phyloP scores from a whole-genome alignment of 2,329 filamentous ascomycete genomes.

The Tricladium varicosporioides region DNA sequence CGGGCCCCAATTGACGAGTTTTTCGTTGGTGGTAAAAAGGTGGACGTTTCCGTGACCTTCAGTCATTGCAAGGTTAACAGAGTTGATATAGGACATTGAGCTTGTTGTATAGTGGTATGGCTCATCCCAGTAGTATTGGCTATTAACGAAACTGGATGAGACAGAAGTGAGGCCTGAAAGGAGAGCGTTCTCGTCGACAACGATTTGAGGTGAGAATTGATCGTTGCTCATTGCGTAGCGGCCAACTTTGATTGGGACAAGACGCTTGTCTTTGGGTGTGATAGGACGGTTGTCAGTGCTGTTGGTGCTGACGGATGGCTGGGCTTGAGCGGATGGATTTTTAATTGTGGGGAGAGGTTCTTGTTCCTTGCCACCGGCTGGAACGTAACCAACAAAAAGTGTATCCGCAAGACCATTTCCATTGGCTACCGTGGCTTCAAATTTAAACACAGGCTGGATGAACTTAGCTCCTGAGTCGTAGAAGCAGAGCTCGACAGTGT shows the following conservation, averaged over 20 bases:
- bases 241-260: neutral
- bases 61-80: neutral
- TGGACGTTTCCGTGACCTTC: slow-evolving; percentile 1
- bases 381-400: neutral
- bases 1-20: neutral
- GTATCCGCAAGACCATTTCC: neutral
- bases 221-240: neutral
- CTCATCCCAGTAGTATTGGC: slow-evolving; percentile 4
- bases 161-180: neutral
- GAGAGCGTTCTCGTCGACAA: neutral
- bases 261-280: neutral
- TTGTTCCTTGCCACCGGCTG: neutral
- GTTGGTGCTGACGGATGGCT: neutral
- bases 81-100: slow-evolving; percentile 3
- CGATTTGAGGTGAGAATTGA: neutral
- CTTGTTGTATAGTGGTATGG: slow-evolving; percentile 1
- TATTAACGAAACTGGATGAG: neutral
- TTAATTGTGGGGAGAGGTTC: neutral
- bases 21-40: slow-evolving; percentile 1
- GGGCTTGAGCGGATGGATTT: neutral
- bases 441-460: slow-evolving; percentile 4
- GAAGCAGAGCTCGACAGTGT: neutral
- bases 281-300: neutral
- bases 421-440: neutral
- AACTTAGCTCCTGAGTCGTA: neutral